A percentile compares a stretch with the other conserved stretches of the same genome.
phyloP scores from a whole-genome alignment of 2,329 filamentous ascomycete species.

The Atkinsonella hypoxylon region DNA sequence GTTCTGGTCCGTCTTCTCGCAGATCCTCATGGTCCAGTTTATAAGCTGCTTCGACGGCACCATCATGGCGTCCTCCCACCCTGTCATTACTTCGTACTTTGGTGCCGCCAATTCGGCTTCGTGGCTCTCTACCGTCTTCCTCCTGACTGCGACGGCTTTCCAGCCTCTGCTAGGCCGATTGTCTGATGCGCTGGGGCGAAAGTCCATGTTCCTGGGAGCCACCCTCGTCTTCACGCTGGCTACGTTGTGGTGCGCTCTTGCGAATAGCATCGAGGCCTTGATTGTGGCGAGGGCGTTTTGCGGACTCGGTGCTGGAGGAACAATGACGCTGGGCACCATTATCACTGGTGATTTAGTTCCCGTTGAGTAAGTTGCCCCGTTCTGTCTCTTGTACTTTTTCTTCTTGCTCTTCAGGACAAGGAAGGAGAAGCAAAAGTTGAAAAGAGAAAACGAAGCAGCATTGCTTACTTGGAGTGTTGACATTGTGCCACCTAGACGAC shows the following conservation, averaged over 20 bases:
- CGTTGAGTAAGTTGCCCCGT: conserved; percentile 41
- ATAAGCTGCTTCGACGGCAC: conserved; percentile 61
- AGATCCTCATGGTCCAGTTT: conserved; percentile 46
- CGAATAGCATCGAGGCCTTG: conserved; percentile 55
- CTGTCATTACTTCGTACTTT: conserved; percentile 73
- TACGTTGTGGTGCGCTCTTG: conserved; percentile 58
- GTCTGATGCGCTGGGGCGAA: conserved; percentile 62
- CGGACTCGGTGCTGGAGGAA: conserved; percentile 61
- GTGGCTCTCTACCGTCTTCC: conserved; percentile 70
- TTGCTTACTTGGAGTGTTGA: neutral
- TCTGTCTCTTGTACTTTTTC: neutral
- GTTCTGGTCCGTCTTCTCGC: conserved; percentile 52
- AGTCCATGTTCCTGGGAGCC: conserved; percentile 50
- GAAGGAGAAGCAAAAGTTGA: too few species aligned
- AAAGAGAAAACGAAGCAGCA: too few species aligned
- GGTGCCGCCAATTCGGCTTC: conserved; percentile 65
- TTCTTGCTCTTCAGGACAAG: neutral
- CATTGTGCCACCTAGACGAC: conserved; percentile 19
- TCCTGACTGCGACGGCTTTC: conserved; percentile 65
- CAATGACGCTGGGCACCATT: conserved; percentile 57
- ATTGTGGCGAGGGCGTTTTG: conserved; percentile 59
- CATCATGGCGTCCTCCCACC: conserved; percentile 71
- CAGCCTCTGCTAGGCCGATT: conserved; percentile 64
- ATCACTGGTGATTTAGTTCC: conserved; percentile 64
- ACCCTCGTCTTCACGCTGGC: conserved; percentile 51